Percentiles rank a stretch among this genome's conserved stretches.
Evolutionary conservation across 2,329 filamentous ascomycete genomes (phyloP).

Genomic region (Alternaria postmessia): DNA sequence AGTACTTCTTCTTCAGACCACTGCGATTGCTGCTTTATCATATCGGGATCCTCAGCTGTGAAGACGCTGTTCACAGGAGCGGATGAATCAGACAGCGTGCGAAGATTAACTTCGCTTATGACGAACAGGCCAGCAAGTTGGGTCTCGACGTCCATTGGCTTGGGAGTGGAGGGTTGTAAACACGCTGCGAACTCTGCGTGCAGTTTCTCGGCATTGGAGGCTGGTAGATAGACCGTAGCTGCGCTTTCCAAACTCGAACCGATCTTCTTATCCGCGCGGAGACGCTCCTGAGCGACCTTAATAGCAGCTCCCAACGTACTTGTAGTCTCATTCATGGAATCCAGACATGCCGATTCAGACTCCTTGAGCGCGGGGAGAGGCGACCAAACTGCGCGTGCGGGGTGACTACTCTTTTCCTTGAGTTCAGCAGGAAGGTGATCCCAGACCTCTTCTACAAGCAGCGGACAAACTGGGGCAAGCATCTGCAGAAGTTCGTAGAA

Average conservation of each 20-base stretch:
- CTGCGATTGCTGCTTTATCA: slow-evolving; percentile 16
- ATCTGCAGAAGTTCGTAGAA: slow-evolving; percentile 78
- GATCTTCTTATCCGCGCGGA: slow-evolving; percentile 73
- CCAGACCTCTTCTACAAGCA: slow-evolving; percentile 90
- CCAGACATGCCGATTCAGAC: slow-evolving; percentile 26
- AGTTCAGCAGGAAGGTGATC: slow-evolving; percentile 74
- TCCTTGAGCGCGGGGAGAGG: slow-evolving; percentile 23
- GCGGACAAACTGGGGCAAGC: slow-evolving; percentile 80
- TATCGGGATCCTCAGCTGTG: slow-evolving; percentile 5
- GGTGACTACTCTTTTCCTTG: slow-evolving; percentile 48
- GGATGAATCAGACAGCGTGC: background rate
- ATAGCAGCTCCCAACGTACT: slow-evolving; percentile 68
- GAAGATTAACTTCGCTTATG: slow-evolving; percentile 47
- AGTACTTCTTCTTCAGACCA: slow-evolving; percentile 19
- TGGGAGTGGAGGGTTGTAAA: slow-evolving; percentile 1
- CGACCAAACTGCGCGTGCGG: slow-evolving; percentile 33
- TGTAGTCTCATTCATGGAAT: slow-evolving; percentile 48
- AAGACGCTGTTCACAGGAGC: background rate
- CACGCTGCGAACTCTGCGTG: slow-evolving; percentile 4
- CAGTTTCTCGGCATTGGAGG: background rate
- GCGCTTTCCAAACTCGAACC: slow-evolving; percentile 83
- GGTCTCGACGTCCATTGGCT: slow-evolving; percentile 6
- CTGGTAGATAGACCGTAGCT: slow-evolving; percentile 57
- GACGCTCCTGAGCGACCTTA: slow-evolving; percentile 77
- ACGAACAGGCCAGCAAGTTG: slow-evolving; percentile 55